Percentiles rank a stretch among this genome's conserved stretches.
Conservation (phyloP, 192 early-diverging fungal genomes). For the Podila epigama region DNA sequence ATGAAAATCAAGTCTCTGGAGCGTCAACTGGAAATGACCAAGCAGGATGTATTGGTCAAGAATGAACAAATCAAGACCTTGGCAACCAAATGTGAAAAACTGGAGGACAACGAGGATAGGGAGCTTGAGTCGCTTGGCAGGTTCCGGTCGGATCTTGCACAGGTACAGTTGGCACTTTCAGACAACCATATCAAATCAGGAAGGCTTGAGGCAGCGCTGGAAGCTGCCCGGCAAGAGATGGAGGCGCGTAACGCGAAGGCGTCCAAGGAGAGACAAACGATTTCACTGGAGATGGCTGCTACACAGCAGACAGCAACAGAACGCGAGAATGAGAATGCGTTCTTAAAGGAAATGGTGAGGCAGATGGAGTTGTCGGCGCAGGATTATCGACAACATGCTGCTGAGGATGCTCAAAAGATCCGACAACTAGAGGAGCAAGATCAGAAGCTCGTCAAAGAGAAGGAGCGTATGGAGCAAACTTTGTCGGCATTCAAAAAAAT, state of each 20-base stretch:
- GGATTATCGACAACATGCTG: neutral
- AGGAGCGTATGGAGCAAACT: neutral
- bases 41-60: conserved; percentile 1
- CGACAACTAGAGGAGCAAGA: neutral
- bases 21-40: neutral
- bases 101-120: conserved; percentile 1
- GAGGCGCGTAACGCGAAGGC: neutral
- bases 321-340: conserved; percentile 12
- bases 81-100: neutral
- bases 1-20: neutral
- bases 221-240: conserved; percentile 11
- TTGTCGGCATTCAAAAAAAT: neutral
- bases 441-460: neutral
- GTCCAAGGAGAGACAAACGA: neutral
- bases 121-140: neutral
- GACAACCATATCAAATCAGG: neutral
- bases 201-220: conserved; percentile 3
- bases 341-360: conserved; percentile 2
- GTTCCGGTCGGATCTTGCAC: neutral
- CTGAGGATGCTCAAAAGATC: neutral
- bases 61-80: neutral
- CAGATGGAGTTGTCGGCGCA: neutral
- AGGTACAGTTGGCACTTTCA: neutral
- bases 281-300: neutral
- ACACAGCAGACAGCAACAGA: neutral